Evolutionary conservation across 805 yeast species (phyloP).

Genomic region (Kodamaea nitidulidarum): DNA sequence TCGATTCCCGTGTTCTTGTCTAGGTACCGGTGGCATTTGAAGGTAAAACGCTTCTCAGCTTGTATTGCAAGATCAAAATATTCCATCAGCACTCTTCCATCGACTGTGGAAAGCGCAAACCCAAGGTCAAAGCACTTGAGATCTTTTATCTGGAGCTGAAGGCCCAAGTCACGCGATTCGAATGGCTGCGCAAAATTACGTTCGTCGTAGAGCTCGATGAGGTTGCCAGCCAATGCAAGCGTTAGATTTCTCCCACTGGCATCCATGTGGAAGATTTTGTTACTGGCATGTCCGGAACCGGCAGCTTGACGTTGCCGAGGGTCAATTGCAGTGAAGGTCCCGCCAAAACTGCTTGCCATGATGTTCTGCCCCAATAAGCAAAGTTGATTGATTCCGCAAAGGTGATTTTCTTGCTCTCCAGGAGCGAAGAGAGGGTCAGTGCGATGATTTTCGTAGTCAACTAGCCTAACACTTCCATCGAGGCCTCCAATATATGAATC

Average conservation of each 20-base stretch:
- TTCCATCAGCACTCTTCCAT: slow-evolving; percentile 77
- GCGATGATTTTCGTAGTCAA: slow-evolving; percentile 14
- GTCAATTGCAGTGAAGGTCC: slow-evolving; percentile 46
- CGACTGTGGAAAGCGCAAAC: slow-evolving; percentile 69
- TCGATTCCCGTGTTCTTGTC: slow-evolving; percentile 41
- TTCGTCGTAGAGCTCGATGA: slow-evolving; percentile 55
- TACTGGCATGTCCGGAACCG: slow-evolving; percentile 22
- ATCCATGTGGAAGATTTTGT: slow-evolving; percentile 64
- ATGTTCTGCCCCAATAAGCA: slow-evolving; percentile 11
- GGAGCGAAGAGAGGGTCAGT: neutral
- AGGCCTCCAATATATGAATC: slow-evolving; percentile 46
- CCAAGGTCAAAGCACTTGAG: slow-evolving; percentile 49
- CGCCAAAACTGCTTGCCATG: slow-evolving; percentile 65
- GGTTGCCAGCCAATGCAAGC: slow-evolving; percentile 51
- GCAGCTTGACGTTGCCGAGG: slow-evolving; percentile 10
- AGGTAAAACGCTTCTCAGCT: slow-evolving; percentile 58
- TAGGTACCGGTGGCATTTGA: slow-evolving; percentile 67
- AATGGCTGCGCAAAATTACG: slow-evolving; percentile 44
- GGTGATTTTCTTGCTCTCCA: slow-evolving; percentile 2
- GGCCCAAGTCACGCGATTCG: slow-evolving; percentile 56
- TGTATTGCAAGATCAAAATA: slow-evolving; percentile 49
- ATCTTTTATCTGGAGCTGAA: slow-evolving; percentile 61
- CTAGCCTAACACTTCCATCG: slow-evolving; percentile 50
- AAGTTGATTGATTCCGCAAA: slow-evolving; percentile 17
- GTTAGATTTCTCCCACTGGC: slow-evolving; percentile 41